A percentile compares a stretch with the other conserved stretches of the same genome.
These are phyloP conservation scores for Stephania yunnanensis DNA, from an alignment of 164 flowering plant species.

Conservation along the genomic window DNA sequence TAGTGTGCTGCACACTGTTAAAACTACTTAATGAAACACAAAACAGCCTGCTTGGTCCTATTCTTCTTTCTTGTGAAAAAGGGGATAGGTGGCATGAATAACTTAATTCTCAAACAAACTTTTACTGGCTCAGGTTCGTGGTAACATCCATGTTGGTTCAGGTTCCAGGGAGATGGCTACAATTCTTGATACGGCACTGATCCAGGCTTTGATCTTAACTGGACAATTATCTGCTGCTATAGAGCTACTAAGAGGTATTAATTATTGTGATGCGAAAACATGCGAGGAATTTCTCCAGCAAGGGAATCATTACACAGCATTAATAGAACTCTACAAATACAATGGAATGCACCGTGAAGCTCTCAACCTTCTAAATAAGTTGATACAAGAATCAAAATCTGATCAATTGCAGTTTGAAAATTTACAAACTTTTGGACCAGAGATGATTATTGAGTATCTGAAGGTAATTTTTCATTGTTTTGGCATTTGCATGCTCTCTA, in stretches of 20 bases:
- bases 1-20: neutral
- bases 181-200: constrained; percentile 83
- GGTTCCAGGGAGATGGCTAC: constrained; percentile 92
- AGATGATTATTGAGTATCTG: constrained; percentile 86
- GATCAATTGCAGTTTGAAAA: constrained; percentile 41
- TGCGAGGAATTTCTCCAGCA: constrained; percentile 78
- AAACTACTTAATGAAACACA: neutral
- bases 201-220: constrained; percentile 85
- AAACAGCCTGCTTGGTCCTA: neutral
- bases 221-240: constrained; percentile 75
- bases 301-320: constrained; percentile 44
- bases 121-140: constrained; percentile 50
- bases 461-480: constrained; percentile 41
- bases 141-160: constrained; percentile 52
- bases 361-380: constrained; percentile 67
- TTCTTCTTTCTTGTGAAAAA: neutral
- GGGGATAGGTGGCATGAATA: neutral
- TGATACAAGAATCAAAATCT: constrained; percentile 72
- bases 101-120: neutral
- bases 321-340: constrained; percentile 80
- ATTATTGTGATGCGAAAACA: constrained; percentile 87
- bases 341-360: constrained; percentile 92
- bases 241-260: constrained; percentile 75
- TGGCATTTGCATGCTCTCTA: neutral
- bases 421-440: constrained; percentile 60